A percentile compares a stretch with the other conserved stretches of the same genome.
Conservation (phyloP, 441 rosid species). For the Erodium texanum region DNA sequence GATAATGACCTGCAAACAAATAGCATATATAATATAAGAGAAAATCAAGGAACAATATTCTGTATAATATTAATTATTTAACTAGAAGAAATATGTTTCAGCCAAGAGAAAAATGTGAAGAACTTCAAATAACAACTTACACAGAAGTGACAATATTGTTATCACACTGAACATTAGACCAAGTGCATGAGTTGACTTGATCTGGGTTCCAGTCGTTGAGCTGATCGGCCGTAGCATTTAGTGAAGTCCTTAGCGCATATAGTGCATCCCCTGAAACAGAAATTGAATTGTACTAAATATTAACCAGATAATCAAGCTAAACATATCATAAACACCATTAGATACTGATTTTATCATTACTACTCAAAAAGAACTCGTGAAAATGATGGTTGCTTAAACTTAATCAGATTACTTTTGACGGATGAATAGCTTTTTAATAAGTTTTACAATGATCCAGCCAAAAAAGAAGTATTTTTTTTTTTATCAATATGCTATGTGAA, state of each 20-base stretch:
- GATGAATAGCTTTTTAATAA: neutral
- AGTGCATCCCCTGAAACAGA: conserved; percentile 68
- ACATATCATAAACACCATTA: neutral
- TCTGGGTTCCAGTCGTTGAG: conserved; percentile 71
- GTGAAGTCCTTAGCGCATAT: conserved; percentile 45
- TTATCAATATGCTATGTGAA: too few relatives aligned
- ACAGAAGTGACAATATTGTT: conserved; percentile 52
- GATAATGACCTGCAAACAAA: conserved; percentile 57
- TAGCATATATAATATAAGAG: conserved; percentile 9
- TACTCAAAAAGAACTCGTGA: neutral
- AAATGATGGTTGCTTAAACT: neutral
- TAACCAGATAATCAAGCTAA: conserved; percentile 20
- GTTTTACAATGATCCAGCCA: neutral
- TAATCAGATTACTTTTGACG: neutral
- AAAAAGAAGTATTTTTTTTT: too few relatives aligned
- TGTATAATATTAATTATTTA: conserved; percentile 10
- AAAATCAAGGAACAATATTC: conserved; percentile 7
- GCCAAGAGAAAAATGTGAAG: conserved; percentile 1
- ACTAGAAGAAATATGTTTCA: conserved; percentile 1
- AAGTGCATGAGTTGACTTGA: conserved; percentile 86
- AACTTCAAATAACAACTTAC: conserved; percentile 36
- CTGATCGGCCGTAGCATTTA: conserved; percentile 39
- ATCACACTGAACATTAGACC: conserved; percentile 78
- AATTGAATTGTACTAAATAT: conserved; percentile 7
- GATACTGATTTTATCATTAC: neutral